Percentiles rank a stretch among this genome's conserved stretches.
phyloP scores from a whole-genome alignment of 441 rosid genomes.

The Breynia disticha region DNA sequence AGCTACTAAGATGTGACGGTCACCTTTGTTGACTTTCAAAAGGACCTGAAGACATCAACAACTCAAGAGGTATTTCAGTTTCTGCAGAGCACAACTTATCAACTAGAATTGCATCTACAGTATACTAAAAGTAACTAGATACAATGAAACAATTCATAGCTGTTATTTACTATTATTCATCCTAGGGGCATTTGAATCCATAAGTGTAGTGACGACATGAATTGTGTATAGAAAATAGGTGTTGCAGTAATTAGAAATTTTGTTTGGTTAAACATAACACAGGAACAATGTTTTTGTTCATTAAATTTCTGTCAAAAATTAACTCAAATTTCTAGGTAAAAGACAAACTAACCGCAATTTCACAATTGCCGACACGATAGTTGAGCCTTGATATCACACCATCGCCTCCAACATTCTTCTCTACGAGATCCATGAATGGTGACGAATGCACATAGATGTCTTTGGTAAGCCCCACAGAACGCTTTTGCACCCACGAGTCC shows the following conservation, averaged over 20 bases:
- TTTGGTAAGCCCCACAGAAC: constrained; percentile 23
- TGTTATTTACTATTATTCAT: too few species aligned
- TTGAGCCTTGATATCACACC: constrained; percentile 34
- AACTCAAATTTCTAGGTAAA: constrained; percentile 13
- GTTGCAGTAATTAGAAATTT: too few species aligned
- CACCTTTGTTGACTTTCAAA: constrained; percentile 25
- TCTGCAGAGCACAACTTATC: too few species aligned
- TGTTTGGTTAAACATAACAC: neutral
- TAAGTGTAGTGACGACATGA: too few species aligned
- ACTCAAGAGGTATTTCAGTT: too few species aligned
- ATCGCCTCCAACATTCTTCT: constrained; percentile 35
- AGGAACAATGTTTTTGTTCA: neutral
- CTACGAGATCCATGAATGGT: constrained; percentile 33
- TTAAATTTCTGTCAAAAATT: constrained; percentile 6
- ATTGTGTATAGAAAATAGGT: too few species aligned
- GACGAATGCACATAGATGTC: constrained; percentile 23
- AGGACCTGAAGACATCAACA: constrained; percentile 27
- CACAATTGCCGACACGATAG: constrained; percentile 30
- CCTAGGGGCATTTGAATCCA: too few species aligned
- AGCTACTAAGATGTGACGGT: constrained; percentile 40
- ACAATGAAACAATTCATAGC: too few species aligned
- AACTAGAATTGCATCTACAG: too few species aligned
- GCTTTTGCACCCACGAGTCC: constrained; percentile 43
- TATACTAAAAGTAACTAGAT: too few species aligned
- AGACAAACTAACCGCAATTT: constrained; percentile 45